Evolutionary conservation across 768 basidiomycete species (phyloP), one percentile per base, ranked within the genome.

Genomic region (Russula earlei): DNA sequence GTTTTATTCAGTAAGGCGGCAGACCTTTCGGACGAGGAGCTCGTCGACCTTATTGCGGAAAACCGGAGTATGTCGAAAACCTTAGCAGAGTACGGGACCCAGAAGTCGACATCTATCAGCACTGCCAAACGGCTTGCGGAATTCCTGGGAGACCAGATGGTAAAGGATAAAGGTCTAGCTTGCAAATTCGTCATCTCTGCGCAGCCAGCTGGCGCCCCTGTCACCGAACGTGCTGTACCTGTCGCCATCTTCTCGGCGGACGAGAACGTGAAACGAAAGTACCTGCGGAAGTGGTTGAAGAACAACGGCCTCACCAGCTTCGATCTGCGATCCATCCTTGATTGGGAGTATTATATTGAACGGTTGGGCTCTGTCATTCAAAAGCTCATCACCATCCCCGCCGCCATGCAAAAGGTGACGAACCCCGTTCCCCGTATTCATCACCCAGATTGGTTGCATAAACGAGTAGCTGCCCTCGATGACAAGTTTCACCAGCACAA

Each of bases 401-500:
- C 96, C 7, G 96, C 96, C 0, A 87, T 98, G 80, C 96, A 99
- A 68, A 95, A 95, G 64, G 88, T 99, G 47, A 70, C 90, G 4
- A 99, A 99, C 67, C 96, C 96, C 5, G 96, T 98, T 5, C 90
- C 95, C 10, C 84, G 96, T 27, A 85, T 98, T 59, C 84, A 84
- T 24, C 96, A 99, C 71, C 96, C 96, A 0, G 96, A 99, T 67
- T 98, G 96, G 96, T 75, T 99, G 43, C 86, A 89, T 70, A 85
- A 88, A 43, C 79, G 96, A 43, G 91, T 98, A 11, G 87, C 85
- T 14, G 88, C 85, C 12, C 80, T 85, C 15, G 82, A 93, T 40
- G 95, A 98, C 76, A 96, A 91, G 71, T 97, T 98, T 75, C 93
- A 91, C 68, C 96, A 99, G 69, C 95, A 97, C 70, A 97, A 94